Evolutionary conservation across 345 rosid genomes (phyloP), one percentile per base, ranked within the genome.

Genomic region (Angophora floribunda): DNA sequence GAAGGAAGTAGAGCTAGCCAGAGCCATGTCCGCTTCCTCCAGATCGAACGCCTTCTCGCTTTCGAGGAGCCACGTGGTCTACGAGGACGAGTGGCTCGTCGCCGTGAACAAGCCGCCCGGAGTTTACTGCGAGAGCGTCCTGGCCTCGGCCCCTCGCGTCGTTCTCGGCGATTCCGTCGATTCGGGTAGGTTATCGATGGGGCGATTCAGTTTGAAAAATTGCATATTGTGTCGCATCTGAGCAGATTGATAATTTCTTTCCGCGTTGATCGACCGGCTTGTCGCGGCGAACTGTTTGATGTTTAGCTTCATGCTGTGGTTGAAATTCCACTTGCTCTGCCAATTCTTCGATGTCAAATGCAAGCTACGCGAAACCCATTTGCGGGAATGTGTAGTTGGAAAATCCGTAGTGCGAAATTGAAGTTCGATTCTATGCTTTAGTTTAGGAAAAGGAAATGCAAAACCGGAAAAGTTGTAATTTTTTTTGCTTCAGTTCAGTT

Each of bases 1-100:
- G 22, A 97, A 95, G 92, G 91, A 94, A 70, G 90, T 97, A 21
- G 98, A 97, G 92, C 91, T 95, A 22, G 92, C 89, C 24, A 94
- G 98, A 89, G 99, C 98, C 65, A 91, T 93, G 92, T 91, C 96
- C 86, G 99, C 99, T 26, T 94, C 98, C 52, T 94, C 99, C 70
- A 95, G 92, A 89, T 97, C 98, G 79, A 92, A 93, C 93, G 92
- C 93, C 85, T 95, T 91, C 87, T 88, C 90, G 86, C 92, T 98
- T 26, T 92, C 93, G 41, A 87, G 90, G 88, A 87, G 89, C 55
- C 88, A 93, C 90, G 80, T 97, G 9, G 82, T 96, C 36, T 96
- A 92, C 91, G 98, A 97, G 92, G 99, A 97, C 89, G 95, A 97
- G 85, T 95, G 96, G 95, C 93, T 97, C 52, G 75, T 97, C 89